These are phyloP conservation scores for Cercospora janseana DNA, from an alignment of 2,329 filamentous ascomycete species.

Conservation along the genomic window DNA sequence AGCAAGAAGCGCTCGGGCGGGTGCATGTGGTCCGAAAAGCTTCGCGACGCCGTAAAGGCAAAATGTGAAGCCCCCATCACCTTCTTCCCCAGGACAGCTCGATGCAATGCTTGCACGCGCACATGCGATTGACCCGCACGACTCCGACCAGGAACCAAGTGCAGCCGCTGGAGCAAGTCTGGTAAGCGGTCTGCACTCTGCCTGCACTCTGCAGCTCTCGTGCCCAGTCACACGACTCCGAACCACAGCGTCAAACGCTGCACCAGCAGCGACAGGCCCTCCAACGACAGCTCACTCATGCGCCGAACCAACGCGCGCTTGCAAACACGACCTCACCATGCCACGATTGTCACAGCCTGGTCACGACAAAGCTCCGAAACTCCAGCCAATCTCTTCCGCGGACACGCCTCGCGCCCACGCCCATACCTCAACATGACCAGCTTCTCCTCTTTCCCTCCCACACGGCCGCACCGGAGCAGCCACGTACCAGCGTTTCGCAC, in stretches of 20 bases:
- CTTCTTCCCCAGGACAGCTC: not conserved
- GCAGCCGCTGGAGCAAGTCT: conserved; percentile 1
- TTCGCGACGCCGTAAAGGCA: not conserved
- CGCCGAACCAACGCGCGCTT: not conserved
- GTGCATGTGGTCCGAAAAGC: too few relatives aligned
- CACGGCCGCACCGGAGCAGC: not conserved
- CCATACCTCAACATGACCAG: not conserved
- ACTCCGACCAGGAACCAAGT: not conserved
- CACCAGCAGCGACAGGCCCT: conserved; percentile 1
- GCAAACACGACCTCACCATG: not conserved
- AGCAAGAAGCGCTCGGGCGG: too few relatives aligned
- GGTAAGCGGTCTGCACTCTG: not conserved
- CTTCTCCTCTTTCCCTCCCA: not conserved
- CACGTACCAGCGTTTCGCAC: not conserved
- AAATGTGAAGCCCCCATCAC: not conserved
- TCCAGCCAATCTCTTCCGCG: too few relatives aligned
- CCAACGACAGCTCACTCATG: not conserved
- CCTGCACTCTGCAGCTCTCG: conserved; percentile 9
- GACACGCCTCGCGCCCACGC: too few relatives aligned
- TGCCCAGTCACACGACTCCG: not conserved
- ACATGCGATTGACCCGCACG: not conserved
- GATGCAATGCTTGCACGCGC: not conserved
- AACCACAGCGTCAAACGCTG: not conserved
- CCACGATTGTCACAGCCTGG: not conserved
- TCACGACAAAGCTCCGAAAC: too few relatives aligned